A percentile compares a stretch with the other conserved stretches of the same genome.
Conservation (phyloP, 345 rosid species). For the Toxicodendron radicans region DNA sequence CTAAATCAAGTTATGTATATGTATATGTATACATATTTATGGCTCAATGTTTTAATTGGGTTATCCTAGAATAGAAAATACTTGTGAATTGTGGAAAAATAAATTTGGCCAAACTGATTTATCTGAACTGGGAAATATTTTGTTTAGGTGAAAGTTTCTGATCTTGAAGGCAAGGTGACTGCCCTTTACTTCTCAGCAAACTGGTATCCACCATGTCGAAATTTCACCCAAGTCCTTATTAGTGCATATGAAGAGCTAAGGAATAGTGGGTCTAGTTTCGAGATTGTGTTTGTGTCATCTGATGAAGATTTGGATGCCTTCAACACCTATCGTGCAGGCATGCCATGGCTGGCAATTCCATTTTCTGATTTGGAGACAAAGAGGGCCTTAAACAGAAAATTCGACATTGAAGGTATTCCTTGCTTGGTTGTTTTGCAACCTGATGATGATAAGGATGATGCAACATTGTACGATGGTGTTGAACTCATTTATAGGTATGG, state of each 20-base stretch:
- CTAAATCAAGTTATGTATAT: no score
- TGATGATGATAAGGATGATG: conserved; percentile 32
- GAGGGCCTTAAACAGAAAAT: conserved; percentile 45
- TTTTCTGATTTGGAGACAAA: conserved; percentile 56
- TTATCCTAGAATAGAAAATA: no score
- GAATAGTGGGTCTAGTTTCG: conserved; percentile 39
- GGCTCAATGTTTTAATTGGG: no score
- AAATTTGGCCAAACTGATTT: not conserved
- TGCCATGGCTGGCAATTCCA: conserved; percentile 68
- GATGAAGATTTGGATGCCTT: conserved; percentile 57
- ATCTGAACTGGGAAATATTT: not conserved
- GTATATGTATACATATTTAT: no score
- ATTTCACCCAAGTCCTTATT: conserved; percentile 39
- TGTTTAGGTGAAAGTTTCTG: conserved; percentile 48
- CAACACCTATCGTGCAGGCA: conserved; percentile 43
- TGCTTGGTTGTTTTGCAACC: conserved; percentile 53
- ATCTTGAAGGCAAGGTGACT: conserved; percentile 50
- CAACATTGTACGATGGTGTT: conserved; percentile 39
- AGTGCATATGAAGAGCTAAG: conserved; percentile 41
- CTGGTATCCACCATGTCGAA: conserved; percentile 54
- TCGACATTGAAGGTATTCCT: conserved; percentile 57
- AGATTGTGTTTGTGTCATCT: conserved; percentile 55
- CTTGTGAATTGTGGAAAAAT: no score
- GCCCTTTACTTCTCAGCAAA: conserved; percentile 70
- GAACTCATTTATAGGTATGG: conserved; percentile 52